Evolutionary conservation across 345 rosid genomes (phyloP).

Genomic region (Abelmoschus esculentus): DNA sequence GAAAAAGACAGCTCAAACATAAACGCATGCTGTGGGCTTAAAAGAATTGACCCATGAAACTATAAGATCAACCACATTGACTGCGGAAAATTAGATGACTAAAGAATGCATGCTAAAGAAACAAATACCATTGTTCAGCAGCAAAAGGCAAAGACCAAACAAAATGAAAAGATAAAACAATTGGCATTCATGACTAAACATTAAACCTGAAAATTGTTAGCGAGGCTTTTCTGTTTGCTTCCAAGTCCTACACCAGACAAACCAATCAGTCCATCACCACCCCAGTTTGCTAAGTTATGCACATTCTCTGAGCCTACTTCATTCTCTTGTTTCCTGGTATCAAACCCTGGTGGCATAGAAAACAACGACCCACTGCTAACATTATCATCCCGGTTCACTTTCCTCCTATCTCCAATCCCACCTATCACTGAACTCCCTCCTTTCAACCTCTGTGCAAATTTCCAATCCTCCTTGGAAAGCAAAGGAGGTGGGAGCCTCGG

Average conservation of each 20-base stretch:
- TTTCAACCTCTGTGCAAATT: slow-evolving; percentile 66
- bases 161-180: background rate
- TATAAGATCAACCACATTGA: background rate
- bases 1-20: background rate
- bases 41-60: background rate
- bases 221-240: slow-evolving; percentile 67
- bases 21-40: background rate
- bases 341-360: slow-evolving; percentile 73
- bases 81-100: background rate
- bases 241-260: slow-evolving; percentile 60
- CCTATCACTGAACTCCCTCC: slow-evolving; percentile 51
- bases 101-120: no score
- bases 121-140: no score
- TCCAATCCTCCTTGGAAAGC: slow-evolving; percentile 41
- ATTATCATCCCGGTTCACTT: slow-evolving; percentile 37
- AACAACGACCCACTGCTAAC: slow-evolving; percentile 49
- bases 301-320: slow-evolving; percentile 39
- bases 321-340: slow-evolving; percentile 46
- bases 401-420: slow-evolving; percentile 53
- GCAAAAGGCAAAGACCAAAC: background rate
- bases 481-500: slow-evolving; percentile 94
- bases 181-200: background rate
- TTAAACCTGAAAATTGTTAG: slow-evolving; percentile 71
- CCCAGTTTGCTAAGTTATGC: slow-evolving; percentile 56
- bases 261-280: slow-evolving; percentile 71